Conservation (phyloP, 306 rosid genomes). For the Cucurbita argyrosperma region DNA sequence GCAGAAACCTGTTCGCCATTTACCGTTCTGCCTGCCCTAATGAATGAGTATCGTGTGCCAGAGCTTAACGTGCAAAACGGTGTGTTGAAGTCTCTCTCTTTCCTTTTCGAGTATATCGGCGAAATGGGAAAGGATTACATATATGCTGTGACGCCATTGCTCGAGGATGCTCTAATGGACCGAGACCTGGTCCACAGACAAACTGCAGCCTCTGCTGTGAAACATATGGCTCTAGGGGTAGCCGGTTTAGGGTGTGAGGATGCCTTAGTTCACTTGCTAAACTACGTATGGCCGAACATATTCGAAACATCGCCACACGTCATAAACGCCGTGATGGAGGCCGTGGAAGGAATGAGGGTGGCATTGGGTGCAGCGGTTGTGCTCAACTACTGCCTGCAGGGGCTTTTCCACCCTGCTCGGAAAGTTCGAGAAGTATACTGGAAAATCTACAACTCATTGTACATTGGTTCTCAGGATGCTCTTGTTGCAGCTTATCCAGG, state of each 20-base stretch:
- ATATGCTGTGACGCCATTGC: conserved; percentile 88
- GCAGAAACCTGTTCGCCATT: conserved; percentile 97
- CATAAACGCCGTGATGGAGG: conserved; percentile 95
- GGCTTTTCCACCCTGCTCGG: conserved; percentile 65
- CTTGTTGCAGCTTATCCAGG: conserved; percentile 59
- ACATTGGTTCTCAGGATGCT: conserved; percentile 67
- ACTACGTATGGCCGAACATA: conserved; percentile 89
- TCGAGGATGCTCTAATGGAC: conserved; percentile 93
- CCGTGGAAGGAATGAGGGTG: conserved; percentile 94
- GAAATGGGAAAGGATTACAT: conserved; percentile 98
- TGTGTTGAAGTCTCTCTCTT: conserved; percentile 81
- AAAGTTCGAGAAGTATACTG: conserved; percentile 74
- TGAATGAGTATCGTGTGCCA: conserved; percentile 94
- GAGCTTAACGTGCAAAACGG: conserved; percentile 95
- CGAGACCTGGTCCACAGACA: conserved; percentile 94
- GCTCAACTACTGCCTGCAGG: conserved; percentile 71
- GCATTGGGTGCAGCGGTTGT: conserved; percentile 83
- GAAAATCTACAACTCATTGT: conserved; percentile 61
- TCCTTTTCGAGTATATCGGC: conserved; percentile 89
- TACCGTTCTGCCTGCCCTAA: conserved; percentile 80
- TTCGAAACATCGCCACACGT: conserved; percentile 95
- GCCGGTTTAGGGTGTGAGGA: conserved; percentile 98
- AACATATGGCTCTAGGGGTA: conserved; percentile 97
- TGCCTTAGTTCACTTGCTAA: conserved; percentile 66
- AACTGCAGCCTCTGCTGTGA: conserved; percentile 94